Percentiles rank a stretch among this genome's conserved stretches.
phyloP scores from a whole-genome alignment of 2,329 filamentous ascomycete species.

The Venturia aucupariae region DNA sequence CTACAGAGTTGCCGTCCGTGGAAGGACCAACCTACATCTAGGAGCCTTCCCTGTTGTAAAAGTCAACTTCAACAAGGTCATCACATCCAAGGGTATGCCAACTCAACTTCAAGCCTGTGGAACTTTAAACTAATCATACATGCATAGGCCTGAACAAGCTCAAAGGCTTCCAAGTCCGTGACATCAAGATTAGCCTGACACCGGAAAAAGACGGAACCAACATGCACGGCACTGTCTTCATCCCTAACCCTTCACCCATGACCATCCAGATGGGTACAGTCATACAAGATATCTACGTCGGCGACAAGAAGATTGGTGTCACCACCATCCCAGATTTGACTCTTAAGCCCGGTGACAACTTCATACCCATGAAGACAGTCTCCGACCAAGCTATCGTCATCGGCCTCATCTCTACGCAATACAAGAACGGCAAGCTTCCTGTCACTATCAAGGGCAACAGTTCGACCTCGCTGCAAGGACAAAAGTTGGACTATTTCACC shows the following conservation, averaged over 20 bases:
- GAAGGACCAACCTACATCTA: constrained; percentile 43
- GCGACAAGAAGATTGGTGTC: constrained; percentile 43
- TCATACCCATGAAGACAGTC: constrained; percentile 44
- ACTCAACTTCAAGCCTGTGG: background rate
- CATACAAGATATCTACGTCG: constrained; percentile 50
- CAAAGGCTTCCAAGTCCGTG: constrained; percentile 43
- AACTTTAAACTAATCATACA: constrained; percentile 1
- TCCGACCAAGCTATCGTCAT: constrained; percentile 45
- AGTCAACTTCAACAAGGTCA: constrained; percentile 47
- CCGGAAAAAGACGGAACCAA: constrained; percentile 41
- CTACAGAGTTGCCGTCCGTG: constrained; percentile 41
- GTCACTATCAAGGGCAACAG: constrained; percentile 48
- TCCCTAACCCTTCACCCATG: constrained; percentile 56
- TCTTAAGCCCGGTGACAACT: constrained; percentile 51
- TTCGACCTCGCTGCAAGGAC: constrained; percentile 35
- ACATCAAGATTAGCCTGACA: constrained; percentile 39
- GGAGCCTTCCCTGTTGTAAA: constrained; percentile 40
- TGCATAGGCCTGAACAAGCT: constrained; percentile 48
- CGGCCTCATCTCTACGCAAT: constrained; percentile 36
- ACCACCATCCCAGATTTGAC: constrained; percentile 49
- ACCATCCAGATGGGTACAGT: constrained; percentile 60
- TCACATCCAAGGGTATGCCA: constrained; percentile 45
- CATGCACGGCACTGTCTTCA: constrained; percentile 49
- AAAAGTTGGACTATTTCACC: constrained; percentile 48
- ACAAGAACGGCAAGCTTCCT: constrained; percentile 46